Evolutionary conservation across 305 asterid genomes (phyloP).

Genomic region (Fraxinus paxiana): DNA sequence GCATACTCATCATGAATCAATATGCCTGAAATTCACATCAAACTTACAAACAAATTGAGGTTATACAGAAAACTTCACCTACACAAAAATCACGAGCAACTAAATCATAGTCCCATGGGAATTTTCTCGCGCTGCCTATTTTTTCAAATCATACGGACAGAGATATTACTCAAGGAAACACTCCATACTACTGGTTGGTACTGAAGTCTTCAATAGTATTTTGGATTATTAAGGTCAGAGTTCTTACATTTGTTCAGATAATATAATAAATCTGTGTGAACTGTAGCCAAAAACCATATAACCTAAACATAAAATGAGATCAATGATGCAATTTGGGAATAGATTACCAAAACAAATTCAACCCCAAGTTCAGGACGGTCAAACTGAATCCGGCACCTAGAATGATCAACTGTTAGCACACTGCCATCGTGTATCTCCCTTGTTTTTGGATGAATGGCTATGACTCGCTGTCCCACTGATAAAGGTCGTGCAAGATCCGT

Average conservation of each 20-base stretch:
- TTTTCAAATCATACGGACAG: not conserved
- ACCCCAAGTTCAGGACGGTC: conserved; percentile 88
- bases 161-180: not conserved
- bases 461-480: conserved; percentile 88
- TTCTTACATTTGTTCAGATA: not conserved
- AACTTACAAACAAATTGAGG: not conserved
- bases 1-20: not conserved
- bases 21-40: not conserved
- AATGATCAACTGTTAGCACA: conserved; percentile 85
- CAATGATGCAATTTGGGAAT: conserved; percentile 22
- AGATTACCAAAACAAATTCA: conserved; percentile 79
- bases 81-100: not conserved
- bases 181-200: not conserved
- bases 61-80: not conserved
- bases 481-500: conserved; percentile 90
- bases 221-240: not conserved
- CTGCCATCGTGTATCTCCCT: conserved; percentile 89
- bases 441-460: conserved; percentile 91
- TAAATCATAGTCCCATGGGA: not conserved
- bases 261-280: not conserved
- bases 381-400: conserved; percentile 86
- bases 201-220: not conserved
- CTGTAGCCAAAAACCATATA: not conserved
- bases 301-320: conserved; percentile 12
- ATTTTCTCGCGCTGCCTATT: not conserved